Base-by-base conservation (phyloP, 106 monocot genomes). In the Alisma plantagoaquatica region DNA sequence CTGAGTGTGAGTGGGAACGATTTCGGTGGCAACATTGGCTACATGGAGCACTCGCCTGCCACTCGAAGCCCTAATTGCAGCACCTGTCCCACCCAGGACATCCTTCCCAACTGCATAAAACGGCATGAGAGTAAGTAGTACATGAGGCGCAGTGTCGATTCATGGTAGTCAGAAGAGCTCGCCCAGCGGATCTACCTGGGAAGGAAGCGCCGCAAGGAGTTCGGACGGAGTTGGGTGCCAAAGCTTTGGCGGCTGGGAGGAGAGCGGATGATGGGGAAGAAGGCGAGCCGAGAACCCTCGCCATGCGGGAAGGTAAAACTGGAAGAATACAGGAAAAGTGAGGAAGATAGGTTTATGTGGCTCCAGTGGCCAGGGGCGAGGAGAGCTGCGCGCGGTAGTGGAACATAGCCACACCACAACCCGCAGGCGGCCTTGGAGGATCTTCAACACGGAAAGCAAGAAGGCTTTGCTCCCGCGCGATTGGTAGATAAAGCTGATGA, bases 21-120 rank as follows among this genome's bases (percentile, higher is more conserved):
- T 35, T 18, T 76, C 73, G 8, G 79, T 55, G 35, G 76, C 75
- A 16, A 79, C 84, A 47, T 69, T 70, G 48, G 58, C 56, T 4
- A 79, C 65, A 23, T 32, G 60, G 42, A 65, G 22, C 19, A 56
- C 49, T 19, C 57, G 63, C 26, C 48, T 45, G 1, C 51, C 65
- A n/a, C n/a, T n/a, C n/a, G n/a, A n/a, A n/a, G n/a, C n/a, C n/a
- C n/a, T n/a, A n/a, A n/a, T n/a, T n/a, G 20, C 32, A 48, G 16
- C 48, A 49, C 8, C 49, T 20, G 14, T 55, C 46, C 22, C 18
- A 12, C 31, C 54, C 54, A 23, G 23, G 3, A 3, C 7, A 8
- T 57, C 6, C 2, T 46, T 48, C 22, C 30, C 21, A 44, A 41
- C 71, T 75, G 63, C 17, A 27, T 3, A 57, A 7, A 23, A 18